These are phyloP conservation scores for Brassica rapa DNA, from an alignment of 345 rosid species.

Conservation along the genomic window DNA sequence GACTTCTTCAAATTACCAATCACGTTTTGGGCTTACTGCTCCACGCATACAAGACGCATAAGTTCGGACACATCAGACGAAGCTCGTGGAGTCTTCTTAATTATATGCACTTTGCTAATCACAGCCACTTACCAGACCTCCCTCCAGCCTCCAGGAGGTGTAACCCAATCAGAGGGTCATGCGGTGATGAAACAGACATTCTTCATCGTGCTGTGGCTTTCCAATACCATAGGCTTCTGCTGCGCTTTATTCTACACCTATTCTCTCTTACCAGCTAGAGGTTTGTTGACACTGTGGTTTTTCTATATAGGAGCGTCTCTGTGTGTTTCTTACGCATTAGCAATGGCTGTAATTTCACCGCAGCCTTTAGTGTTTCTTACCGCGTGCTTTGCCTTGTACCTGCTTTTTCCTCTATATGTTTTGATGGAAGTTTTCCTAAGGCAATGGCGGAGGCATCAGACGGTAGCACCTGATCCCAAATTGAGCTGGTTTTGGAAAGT, in stretches of 20 bases:
- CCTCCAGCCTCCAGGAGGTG: slow-evolving; percentile 34
- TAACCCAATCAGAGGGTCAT: slow-evolving; percentile 9
- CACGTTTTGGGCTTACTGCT: not conserved
- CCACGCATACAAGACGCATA: not conserved
- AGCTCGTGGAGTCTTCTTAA: slow-evolving; percentile 23
- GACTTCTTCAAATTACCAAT: not conserved
- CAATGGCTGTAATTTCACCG: slow-evolving; percentile 26
- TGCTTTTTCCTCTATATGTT: not conserved
- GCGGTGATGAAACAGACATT: slow-evolving; percentile 14
- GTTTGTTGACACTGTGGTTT: not conserved
- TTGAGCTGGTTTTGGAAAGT: not conserved
- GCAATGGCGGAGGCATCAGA: not conserved
- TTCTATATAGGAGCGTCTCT: not conserved
- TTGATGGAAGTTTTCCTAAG: not conserved
- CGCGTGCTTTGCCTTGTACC: not conserved
- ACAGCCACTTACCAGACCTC: slow-evolving; percentile 35
- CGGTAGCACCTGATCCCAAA: not conserved
- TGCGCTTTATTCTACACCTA: slow-evolving; percentile 18
- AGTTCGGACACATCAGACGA: slow-evolving; percentile 7
- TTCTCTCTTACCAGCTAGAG: slow-evolving; percentile 19
- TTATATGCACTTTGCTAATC: slow-evolving; percentile 23
- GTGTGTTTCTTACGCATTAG: slow-evolving; percentile 18
- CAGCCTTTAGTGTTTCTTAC: not conserved
- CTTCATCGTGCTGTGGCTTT: slow-evolving; percentile 15
- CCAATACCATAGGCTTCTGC: slow-evolving; percentile 20